phyloP scores from a whole-genome alignment of 1,139 yeast genomes.

The Blastobotrys petasosporus region DNA sequence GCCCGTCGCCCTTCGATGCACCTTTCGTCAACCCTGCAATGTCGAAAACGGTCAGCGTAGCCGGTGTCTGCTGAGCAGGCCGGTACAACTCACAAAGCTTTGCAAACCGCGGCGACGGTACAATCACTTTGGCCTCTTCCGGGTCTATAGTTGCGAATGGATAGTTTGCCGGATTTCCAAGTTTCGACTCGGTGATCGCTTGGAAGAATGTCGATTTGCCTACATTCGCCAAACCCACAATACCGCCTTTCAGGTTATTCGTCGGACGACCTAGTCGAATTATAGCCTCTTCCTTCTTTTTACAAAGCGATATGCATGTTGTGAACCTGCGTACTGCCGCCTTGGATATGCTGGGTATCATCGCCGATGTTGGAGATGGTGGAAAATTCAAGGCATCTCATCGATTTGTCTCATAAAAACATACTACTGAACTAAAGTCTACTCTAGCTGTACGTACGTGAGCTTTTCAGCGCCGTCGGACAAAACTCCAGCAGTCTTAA shows the following conservation, averaged over 20 bases:
- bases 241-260: slow-evolving; percentile 74
- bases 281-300: neutral
- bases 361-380: neutral
- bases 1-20: slow-evolving; percentile 93
- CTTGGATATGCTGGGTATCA: no score
- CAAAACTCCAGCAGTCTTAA: slow-evolving; percentile 55
- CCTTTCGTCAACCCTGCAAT: slow-evolving; percentile 95
- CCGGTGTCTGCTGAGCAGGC: slow-evolving; percentile 73
- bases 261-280: slow-evolving; percentile 25
- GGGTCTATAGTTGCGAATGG: slow-evolving; percentile 98
- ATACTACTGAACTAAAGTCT: neutral
- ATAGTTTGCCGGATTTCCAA: slow-evolving; percentile 95
- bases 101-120: slow-evolving; percentile 83
- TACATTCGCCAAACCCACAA: slow-evolving; percentile 88
- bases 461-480: slow-evolving; percentile 23
- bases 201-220: slow-evolving; percentile 75
- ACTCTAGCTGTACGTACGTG: neutral
- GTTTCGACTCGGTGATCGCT: slow-evolving; percentile 69
- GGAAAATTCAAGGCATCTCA: neutral
- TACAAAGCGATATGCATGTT: no score
- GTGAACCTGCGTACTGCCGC: no score
- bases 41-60: slow-evolving; percentile 83
- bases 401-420: neutral
- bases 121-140: slow-evolving; percentile 91
- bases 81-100: slow-evolving; percentile 60